A percentile compares a stretch with the other conserved stretches of the same genome.
phyloP scores from a whole-genome alignment of 1,284 basidiomycete species.

The Rhodotorula sp. region DNA sequence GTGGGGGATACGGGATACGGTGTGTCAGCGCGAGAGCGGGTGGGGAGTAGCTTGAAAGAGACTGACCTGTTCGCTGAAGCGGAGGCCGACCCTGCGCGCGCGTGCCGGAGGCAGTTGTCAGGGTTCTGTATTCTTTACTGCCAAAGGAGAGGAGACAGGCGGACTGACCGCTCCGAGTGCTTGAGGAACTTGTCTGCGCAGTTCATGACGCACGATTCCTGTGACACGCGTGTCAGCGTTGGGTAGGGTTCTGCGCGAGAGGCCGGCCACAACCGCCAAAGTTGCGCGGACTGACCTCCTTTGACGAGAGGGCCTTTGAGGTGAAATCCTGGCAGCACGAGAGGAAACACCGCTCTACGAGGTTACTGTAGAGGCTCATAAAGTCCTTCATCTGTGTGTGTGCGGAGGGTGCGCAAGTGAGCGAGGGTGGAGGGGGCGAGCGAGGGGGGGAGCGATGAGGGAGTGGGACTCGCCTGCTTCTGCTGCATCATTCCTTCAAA shows the following conservation, averaged over 20 bases:
- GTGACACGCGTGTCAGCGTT: background rate
- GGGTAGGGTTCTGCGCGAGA: background rate
- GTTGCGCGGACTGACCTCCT: constrained; percentile 66
- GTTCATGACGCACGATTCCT: constrained; percentile 60
- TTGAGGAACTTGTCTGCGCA: constrained; percentile 92
- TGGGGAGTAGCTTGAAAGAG: too few relatives aligned
- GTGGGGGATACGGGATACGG: background rate
- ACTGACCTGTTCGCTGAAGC: constrained; percentile 18
- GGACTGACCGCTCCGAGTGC: constrained; percentile 67
- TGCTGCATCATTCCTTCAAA: constrained; percentile 70
- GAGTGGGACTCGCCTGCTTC: constrained; percentile 67
- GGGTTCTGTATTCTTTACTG: background rate
- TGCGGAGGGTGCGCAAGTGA: background rate
- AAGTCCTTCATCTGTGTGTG: constrained; percentile 97
- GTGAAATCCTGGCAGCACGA: constrained; percentile 96
- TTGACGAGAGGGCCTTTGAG: constrained; percentile 83
- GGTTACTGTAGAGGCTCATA: constrained; percentile 88
- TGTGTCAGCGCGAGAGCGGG: background rate
- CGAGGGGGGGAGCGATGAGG: background rate
- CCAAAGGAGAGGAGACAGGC: background rate
- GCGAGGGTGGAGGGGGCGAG: background rate
- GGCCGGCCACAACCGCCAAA: background rate
- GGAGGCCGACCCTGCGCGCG: constrained; percentile 16
- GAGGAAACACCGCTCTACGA: constrained; percentile 94
- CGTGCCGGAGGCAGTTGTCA: background rate